Evolutionary conservation across 2,329 filamentous ascomycete genomes (phyloP).

Genomic region (Xylariaceae sp.): DNA sequence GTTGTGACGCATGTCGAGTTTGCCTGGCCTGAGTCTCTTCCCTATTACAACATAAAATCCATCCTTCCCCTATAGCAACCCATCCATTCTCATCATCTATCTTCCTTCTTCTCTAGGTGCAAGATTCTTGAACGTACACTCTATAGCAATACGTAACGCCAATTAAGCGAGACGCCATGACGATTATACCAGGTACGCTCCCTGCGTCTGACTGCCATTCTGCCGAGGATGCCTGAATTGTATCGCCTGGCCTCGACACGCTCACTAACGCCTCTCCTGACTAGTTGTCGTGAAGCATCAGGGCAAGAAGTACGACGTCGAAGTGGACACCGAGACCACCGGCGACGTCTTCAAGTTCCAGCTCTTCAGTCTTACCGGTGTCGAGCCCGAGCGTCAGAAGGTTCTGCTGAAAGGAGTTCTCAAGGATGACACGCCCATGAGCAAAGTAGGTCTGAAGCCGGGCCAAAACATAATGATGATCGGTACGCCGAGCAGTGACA

Average conservation of each 20-base stretch:
- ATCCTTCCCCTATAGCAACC: background rate
- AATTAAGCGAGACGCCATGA: constrained; percentile 20
- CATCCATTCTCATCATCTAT: background rate
- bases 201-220: background rate
- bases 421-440: constrained; percentile 88
- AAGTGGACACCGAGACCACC: constrained; percentile 75
- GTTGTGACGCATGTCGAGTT: constrained; percentile 24
- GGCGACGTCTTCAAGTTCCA: constrained; percentile 96
- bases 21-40: constrained; percentile 14
- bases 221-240: background rate
- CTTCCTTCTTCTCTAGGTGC: background rate
- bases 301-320: constrained; percentile 91
- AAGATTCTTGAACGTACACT: background rate
- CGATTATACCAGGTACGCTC: constrained; percentile 28
- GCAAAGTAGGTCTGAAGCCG: constrained; percentile 76
- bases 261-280: constrained; percentile 21
- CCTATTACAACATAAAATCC: background rate
- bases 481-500: constrained; percentile 72
- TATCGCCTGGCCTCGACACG: background rate
- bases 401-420: constrained; percentile 90
- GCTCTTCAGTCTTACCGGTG: constrained; percentile 88
- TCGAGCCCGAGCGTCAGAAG: constrained; percentile 95
- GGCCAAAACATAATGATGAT: constrained; percentile 94
- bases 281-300: constrained; percentile 89
- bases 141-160: background rate